Base-by-base conservation (phyloP, 1,284 basidiomycete genomes). In the Hemileia vastatrix region DNA sequence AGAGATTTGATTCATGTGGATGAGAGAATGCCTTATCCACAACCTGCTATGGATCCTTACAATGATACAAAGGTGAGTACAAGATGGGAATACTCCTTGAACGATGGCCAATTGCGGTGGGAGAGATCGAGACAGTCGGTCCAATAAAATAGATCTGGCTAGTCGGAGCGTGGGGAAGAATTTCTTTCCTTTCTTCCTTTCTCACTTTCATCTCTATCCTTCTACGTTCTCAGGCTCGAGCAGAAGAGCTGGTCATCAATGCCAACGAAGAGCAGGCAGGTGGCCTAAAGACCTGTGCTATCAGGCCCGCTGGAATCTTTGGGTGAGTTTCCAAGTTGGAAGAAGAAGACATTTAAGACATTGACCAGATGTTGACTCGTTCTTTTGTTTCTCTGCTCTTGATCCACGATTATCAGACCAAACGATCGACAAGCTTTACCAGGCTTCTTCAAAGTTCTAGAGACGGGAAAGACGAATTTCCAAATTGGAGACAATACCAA, bases 401-500 rank as follows among this genome's bases (percentile, higher is more conserved):
- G 11, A 11, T 40, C 36, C 36, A 40, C 13, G 36, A 11, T 40
- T 43, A 48, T 33, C 67, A 91, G 89, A 3, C 90, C 91, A 6
- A 90, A 93, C 3, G 95, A 98, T 74, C 83, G 90, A 33, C 92
- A 96, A 77, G 83, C 86, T 65, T 85, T 95, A 76, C 79, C 82
- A 2, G 90, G 89, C 15, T 80, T 95, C 52, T 85, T 86, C 77
- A 79, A 87, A 66, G 90, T 88, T 5, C 86, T 92, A 75, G 82
- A 87, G 71, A 83, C 83, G 59, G 83, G 84, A 21, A 88, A 94
- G 77, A 92, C 91, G 1, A 85, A 89, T 68, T 89, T 90, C 80
- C 94, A 97, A 78, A 86, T 99, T 65, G 95, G 95, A 52, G 81
- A 87, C 77, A 97, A 97, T 79, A 83, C 81, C 65, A 98, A 98